Evolutionary conservation across 148 eudicot genomes (phyloP), one percentile per base, ranked within the genome.

Genomic region (Spergularia bocconei): DNA sequence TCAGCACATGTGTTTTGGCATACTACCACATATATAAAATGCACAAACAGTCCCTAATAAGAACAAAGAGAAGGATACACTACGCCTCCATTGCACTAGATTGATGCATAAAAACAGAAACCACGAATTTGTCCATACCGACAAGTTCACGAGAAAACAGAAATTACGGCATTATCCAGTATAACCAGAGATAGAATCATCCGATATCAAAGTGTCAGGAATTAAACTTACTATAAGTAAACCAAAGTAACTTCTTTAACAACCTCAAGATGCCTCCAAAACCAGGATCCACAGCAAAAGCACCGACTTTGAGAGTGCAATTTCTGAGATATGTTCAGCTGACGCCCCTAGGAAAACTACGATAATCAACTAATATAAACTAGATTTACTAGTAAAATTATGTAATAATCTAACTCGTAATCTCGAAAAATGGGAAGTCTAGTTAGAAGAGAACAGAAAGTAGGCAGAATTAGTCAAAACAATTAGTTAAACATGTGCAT

Each of bases 401-500:
- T 12, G 41, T 6, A 63, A 17, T 63, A 13, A 36, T 36, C 20
- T 5, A 36, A 53, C 14, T 48, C 15, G 8, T 13, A 44, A 17
- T 39, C 11, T 65, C 4, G 66, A 33, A 53, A 47, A 68, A 39
- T 67, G 60, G 50, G 48, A 52, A 57, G 20, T 56, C 69, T 60
- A 77, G 74, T 60, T 48, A 68, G 66, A 51, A 71, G 71, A 73
- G 79, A 83, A 85, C 64, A 83, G 75, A 76, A 81, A 70, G 67
- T 66, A 73, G 71, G 70, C 73, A 53, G 51, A 20, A 48, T 51
- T 12, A 82, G 89, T 85, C 86, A 84, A 84, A 84, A 29, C 75
- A 78, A 65, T 82, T 64, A 47, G 51, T 76, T 62, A 84, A 83
- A 75, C 91, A 91, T 89, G 92, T 91, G 96, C 83, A 65, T 64